Conservation (phyloP, 495 filamentous ascomycete species). For the Annulohypoxylon bovei region DNA sequence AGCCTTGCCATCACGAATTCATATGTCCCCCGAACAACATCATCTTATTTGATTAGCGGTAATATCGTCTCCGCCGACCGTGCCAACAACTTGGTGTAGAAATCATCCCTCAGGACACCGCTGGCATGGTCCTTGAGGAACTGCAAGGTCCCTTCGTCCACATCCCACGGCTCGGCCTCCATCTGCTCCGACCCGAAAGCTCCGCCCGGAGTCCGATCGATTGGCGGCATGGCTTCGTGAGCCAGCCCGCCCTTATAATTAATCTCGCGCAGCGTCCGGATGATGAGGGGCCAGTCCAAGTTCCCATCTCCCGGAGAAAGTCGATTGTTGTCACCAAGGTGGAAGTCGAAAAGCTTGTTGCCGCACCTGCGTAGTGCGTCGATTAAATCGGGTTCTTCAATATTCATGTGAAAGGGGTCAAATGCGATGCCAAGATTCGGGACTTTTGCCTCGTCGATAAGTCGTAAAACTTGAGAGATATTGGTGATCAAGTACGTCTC, state of each 20-base stretch:
- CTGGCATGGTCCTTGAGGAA: slow-evolving; percentile 46
- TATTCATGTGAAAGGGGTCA: slow-evolving; percentile 44
- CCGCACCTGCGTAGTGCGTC: slow-evolving; percentile 37
- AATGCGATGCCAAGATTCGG: slow-evolving; percentile 42
- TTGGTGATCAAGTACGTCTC: slow-evolving; percentile 45
- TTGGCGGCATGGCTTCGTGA: slow-evolving; percentile 43
- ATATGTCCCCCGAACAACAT: too few relatives aligned
- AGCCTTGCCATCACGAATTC: neutral
- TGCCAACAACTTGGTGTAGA: slow-evolving; percentile 39
- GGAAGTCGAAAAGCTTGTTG: slow-evolving; percentile 37
- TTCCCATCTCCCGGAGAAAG: slow-evolving; percentile 41
- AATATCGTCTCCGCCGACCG: slow-evolving; percentile 36
- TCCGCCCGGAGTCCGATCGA: slow-evolving; percentile 38
- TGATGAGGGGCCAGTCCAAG: slow-evolving; percentile 39
- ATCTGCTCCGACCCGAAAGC: slow-evolving; percentile 30
- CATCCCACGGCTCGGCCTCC: slow-evolving; percentile 33
- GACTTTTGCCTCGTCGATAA: slow-evolving; percentile 34
- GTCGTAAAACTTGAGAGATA: slow-evolving; percentile 36
- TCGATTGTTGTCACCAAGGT: slow-evolving; percentile 45
- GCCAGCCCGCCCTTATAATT: slow-evolving; percentile 43
- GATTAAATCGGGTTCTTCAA: slow-evolving; percentile 43
- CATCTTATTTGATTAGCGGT: slow-evolving; percentile 30
- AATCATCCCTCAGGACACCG: slow-evolving; percentile 42
- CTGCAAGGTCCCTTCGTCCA: slow-evolving; percentile 34
- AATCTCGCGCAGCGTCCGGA: slow-evolving; percentile 33